Evolutionary conservation across 2,329 filamentous ascomycete species (phyloP), one percentile per base, ranked within the genome.

Genomic region (Biscogniauxia sp.): DNA sequence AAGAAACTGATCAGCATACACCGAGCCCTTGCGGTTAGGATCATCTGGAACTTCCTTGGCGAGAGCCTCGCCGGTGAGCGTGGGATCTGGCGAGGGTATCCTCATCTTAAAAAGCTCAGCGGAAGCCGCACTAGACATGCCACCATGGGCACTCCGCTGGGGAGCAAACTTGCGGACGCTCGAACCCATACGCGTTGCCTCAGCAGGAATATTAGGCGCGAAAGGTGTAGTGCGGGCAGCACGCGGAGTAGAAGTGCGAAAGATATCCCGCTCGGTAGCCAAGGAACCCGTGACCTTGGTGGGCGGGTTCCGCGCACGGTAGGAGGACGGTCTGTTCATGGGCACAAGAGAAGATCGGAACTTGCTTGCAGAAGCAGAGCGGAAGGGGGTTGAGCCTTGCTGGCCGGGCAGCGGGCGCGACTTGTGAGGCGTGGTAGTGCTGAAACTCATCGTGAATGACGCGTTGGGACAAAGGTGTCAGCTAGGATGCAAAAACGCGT

Each of bases 1-100:
- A 49, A 87, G 75, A 60, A 82, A 87, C 71, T 87, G 82, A 67
- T 86, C 84, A 28, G 84, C 84, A 61, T 87, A 87, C 60, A 86
- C 80, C 53, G 84, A 84, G 4, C 82, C 80, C 61, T 80, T 78
- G 11, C 80, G 76, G 54, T 79, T 79, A 69, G 81, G 78, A 19
- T 83, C 79, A 28, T 81, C 78, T 25, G 84, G 84, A 0, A 87
- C 76, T 68, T 83, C 80, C 63, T 80, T 80, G 7, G 82, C 76
- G 20, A 87, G 68, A 55, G 74, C 79, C 70, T 85, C 84, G 62
- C 84, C 84, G 15, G 81, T 84, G 28, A 87, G 76, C 61, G 84
- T 80, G 9, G 79, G 77, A 55, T 84, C 83, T 0, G 84, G 84
- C 19, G 82, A 83, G 23, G 82, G 77, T 60, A 87, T 87, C 66